Evolutionary conservation across 768 basidiomycete species (phyloP), one percentile per base, ranked within the genome.

Genomic region (Naganishia antarctica): DNA sequence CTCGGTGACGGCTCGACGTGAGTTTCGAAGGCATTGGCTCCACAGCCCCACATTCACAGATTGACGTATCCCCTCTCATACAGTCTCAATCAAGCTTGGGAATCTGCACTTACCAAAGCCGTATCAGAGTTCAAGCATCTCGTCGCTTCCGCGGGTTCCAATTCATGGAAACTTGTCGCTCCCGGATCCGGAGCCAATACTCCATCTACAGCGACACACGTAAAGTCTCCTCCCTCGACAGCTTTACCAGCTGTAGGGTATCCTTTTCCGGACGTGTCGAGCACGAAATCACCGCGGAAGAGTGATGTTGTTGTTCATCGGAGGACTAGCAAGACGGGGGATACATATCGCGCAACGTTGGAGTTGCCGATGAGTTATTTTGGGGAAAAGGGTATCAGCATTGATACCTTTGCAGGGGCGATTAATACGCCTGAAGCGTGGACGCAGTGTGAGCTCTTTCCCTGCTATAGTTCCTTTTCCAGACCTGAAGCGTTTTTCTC

Each of bases 371-470:
- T 81, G 8, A 80, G 79, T n/a, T 85, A 86, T n/a, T 85, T 86
- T 40, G 80, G 81, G 40, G 73, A 80, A 3, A 78, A 83, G 13
- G 82, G 85, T 16, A 79, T 92, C 64, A 89, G 67, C 57, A 68
- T 74, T 4, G 76, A 77, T 48, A 90, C 60, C 80, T 87, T 45
- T 89, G 87, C 89, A 87, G 86, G 73, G 84, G 88, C 25, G 84
- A 90, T 98, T 48, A 82, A 83, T 1, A 93, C 91, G 1, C 89
- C 91, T 0, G 92, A 97, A 76, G 81, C 93, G 25, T 80, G 91
- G 66, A 85, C 87, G 74, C 87, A 62, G 11, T 80, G 79, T 78
- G 51, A 69, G 78, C 71, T 4, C 3, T 37, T 40, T 18, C 13
- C 29, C n/a, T n/a, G n/a, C n/a, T n/a, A n/a, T n/a, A n/a, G n/a